Evolutionary conservation across 495 filamentous ascomycete genomes (phyloP), one percentile per base, ranked within the genome.

Genomic region (Parmelia sp.): DNA sequence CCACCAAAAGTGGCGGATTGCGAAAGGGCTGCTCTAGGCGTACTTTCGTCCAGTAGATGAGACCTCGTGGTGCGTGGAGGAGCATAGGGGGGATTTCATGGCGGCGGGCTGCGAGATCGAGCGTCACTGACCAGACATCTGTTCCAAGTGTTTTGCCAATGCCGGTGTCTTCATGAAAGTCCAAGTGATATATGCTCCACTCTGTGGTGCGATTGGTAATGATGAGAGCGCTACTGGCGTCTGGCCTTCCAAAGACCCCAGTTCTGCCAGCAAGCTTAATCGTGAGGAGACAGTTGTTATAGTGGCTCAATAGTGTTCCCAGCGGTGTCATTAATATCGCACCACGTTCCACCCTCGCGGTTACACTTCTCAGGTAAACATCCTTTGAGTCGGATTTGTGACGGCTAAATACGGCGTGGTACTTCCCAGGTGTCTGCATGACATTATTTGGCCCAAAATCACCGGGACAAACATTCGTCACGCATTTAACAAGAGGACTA

Each of bases 391-490:
- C 33, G 23, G 14, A 58, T 3, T 25, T 21, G 9, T 58, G 57
- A 6, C 57, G 57, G 14, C 37, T 58, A 6, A 58, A 58, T 4
- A 58, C 57, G 25, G 57, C 57, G 37, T 39, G 57, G 25, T 58
- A 25, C 23, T 21, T 12, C 11, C 37, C 37, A 25, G 21, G 1
- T 1, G n/a, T 4, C 17, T 40, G 57, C 4, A 25, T 1, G 2
- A 11, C 19, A 5, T 15, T 29, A 39, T 39, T 39, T 11, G 57
- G 33, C 23, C 19, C 35, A 29, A 58, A 4, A 21, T 58, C 57
- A 9, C 57, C 35, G 15, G 57, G 57, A 39, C 57, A 58, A 0
- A 58, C 0, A 9, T 2, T 25, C n/a, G 57, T 58, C 1, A 35
- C 37, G 29, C 14, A 25, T 10, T 25, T 37, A 35, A 58, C 14